Conservation (phyloP, 169 alveolate species). For the Cryptosporidium meleagridis region DNA sequence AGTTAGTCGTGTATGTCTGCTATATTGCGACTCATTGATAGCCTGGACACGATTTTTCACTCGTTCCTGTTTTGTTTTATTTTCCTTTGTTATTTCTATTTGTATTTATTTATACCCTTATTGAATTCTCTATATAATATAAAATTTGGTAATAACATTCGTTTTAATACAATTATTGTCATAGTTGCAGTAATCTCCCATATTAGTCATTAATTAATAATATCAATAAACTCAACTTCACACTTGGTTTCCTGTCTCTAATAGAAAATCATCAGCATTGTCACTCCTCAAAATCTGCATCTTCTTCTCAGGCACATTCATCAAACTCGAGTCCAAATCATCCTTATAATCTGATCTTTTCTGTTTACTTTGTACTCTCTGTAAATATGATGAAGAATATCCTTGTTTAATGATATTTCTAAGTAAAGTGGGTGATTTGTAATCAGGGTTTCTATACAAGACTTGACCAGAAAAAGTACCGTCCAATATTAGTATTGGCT, state of each 20-base stretch:
- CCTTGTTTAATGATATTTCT: constrained; percentile 73
- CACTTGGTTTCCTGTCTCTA: too few relatives aligned
- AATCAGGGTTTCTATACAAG: constrained; percentile 83
- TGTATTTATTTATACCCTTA: neutral
- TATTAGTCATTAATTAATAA: too few relatives aligned
- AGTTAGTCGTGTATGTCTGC: constrained; percentile 46
- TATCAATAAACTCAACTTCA: too few relatives aligned
- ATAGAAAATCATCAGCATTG: constrained; percentile 47
- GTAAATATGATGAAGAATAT: constrained; percentile 23
- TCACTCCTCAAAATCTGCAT: constrained; percentile 48
- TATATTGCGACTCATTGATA: constrained; percentile 71
- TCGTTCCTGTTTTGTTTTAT: too few relatives aligned
- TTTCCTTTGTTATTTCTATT: neutral
- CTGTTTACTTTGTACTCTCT: constrained; percentile 27
- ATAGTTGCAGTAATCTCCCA: too few relatives aligned
- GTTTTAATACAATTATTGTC: too few relatives aligned
- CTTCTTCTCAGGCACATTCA: constrained; percentile 36
- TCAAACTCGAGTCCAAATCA: constrained; percentile 16
- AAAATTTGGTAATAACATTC: neutral
- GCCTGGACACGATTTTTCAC: constrained; percentile 24
- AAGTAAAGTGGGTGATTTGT: constrained; percentile 82
- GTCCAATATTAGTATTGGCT: constrained; percentile 89
- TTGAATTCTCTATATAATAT: neutral
- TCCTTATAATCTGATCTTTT: constrained; percentile 43
- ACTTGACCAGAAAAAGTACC: constrained; percentile 89